Evolutionary conservation across 192 early-diverging fungal species (phyloP).

Genomic region (Gigaspora rosea): DNA sequence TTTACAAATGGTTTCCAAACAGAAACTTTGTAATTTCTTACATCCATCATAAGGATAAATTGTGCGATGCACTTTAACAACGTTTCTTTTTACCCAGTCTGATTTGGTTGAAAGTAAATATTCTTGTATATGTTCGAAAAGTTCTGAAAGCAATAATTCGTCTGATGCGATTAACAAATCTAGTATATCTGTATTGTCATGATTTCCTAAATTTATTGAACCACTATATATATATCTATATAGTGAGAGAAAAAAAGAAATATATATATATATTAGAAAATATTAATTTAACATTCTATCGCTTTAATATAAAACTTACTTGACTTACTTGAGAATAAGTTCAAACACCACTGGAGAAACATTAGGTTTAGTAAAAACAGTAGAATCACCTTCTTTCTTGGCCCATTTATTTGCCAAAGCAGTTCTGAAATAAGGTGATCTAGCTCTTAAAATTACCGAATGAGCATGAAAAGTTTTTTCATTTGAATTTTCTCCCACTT

Average conservation of each 20-base stretch:
- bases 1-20: slow-evolving; percentile 26
- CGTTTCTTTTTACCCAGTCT: slow-evolving; percentile 16
- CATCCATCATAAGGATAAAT: not conserved
- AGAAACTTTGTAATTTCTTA: slow-evolving; percentile 8
- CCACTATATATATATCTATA: slow-evolving; percentile 31
- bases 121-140: slow-evolving; percentile 24
- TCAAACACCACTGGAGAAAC: slow-evolving; percentile 24
- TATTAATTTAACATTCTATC: not conserved
- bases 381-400: slow-evolving; percentile 8
- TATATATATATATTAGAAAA: not conserved
- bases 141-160: slow-evolving; percentile 26
- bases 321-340: slow-evolving; percentile 27
- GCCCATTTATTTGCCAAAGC: slow-evolving; percentile 19
- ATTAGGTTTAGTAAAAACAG: slow-evolving; percentile 22
- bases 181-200: slow-evolving; percentile 13
- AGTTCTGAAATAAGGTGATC: slow-evolving; percentile 21
- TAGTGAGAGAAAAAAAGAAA: not conserved
- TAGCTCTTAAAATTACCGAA: slow-evolving; percentile 18
- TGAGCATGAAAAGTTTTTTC: slow-evolving; percentile 5
- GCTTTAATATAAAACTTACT: slow-evolving; percentile 3
- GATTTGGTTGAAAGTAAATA: slow-evolving; percentile 6
- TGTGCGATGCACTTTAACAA: slow-evolving; percentile 2
- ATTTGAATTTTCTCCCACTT: slow-evolving; percentile 14
- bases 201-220: not conserved
- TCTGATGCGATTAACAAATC: slow-evolving; percentile 29